Conservation (phyloP, 2,329 filamentous ascomycete genomes). For the Annulohypoxylon truncatum region DNA sequence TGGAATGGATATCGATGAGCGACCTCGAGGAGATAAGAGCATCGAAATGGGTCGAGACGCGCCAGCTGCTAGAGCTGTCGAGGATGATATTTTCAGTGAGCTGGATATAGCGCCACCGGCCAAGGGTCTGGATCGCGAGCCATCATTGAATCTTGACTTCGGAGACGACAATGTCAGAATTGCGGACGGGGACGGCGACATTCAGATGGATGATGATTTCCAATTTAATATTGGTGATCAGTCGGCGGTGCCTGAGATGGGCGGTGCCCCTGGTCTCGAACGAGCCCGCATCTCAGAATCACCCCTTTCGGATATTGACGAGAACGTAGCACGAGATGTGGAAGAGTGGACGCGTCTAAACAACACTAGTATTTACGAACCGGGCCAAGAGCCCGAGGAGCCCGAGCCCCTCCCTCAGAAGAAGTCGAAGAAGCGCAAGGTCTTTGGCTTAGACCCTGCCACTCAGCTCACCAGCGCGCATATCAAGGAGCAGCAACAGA, state of each 20-base stretch:
- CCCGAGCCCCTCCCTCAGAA: conserved; percentile 76
- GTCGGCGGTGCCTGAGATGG: conserved; percentile 65
- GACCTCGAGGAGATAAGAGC: conserved; percentile 67
- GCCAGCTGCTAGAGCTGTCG: conserved; percentile 72
- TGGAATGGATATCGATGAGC: conserved; percentile 78
- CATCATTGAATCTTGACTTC: conserved; percentile 65
- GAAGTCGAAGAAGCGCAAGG: conserved; percentile 81
- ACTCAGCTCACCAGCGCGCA: conserved; percentile 81
- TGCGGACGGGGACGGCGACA: conserved; percentile 72
- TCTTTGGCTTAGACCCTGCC: conserved; percentile 83
- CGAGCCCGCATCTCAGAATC: conserved; percentile 76
- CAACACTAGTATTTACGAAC: conserved; percentile 71
- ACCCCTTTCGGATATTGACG: conserved; percentile 76
- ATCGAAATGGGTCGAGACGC: conserved; percentile 94
- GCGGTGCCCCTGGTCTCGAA: conserved; percentile 59
- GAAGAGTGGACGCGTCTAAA: conserved; percentile 68
- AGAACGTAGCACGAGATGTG: conserved; percentile 69
- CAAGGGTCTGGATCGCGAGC: conserved; percentile 68
- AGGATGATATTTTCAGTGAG: conserved; percentile 77
- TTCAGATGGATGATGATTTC: conserved; percentile 73
- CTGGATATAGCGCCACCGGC: conserved; percentile 67
- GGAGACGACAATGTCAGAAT: conserved; percentile 68
- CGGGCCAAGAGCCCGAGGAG: conserved; percentile 68
- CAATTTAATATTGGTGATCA: conserved; percentile 71
- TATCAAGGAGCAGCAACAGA: conserved; percentile 87